Evolutionary conservation across 2,329 filamentous ascomycete genomes (phyloP), one percentile per base, ranked within the genome.

Genomic region (Taxawa tesnikishii): DNA sequence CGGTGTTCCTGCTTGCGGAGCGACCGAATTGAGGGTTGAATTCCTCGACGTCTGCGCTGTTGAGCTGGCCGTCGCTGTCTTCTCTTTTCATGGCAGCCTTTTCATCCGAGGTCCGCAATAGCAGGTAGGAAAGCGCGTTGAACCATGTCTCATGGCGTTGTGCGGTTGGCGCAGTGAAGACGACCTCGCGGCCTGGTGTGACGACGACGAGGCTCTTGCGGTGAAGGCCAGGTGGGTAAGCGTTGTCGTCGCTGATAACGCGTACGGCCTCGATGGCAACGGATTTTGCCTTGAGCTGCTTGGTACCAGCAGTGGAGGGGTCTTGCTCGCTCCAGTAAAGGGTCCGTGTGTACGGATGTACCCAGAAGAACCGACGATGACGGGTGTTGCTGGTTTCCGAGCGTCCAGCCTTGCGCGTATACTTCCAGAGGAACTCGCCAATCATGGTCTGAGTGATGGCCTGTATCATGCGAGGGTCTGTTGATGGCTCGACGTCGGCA

Each of bases 361-460:
- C 83, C 90, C 90, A 98, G 69, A 98, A 98, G 67, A 94, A 98
- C 18, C 90, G 78, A 39, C 83, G 75, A 57, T 98, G 90, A 32
- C 90, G 75, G 34, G 87, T 93, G 45, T 78, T 80, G 0, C 87
- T 96, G 59, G 93, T 75, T 41, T 85, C 82, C 12, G 31, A 38
- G 33, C 77, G 81, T n/a, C 85, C 87, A 38, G 87, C 70, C 62
- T 90, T 94, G 48, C 90, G 80, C 0, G 90, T 98, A 59, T 98
- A 98, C 56, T 98, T 98, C 90, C 90, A 98, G 25, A 98, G 67
- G 55, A 88, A 96, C 55, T 98, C 90, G 34, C 90, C 90, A 50
- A 98, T 96, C 90, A 98, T 98, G 12, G 90, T 96, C 58, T 98
- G 88, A 2, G 90, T 98, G 43, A 98, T 94, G 29, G 90, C 90